These are phyloP conservation scores for Cruciata laevipes DNA, from an alignment of 257 asterid genomes.

Conservation along the genomic window DNA sequence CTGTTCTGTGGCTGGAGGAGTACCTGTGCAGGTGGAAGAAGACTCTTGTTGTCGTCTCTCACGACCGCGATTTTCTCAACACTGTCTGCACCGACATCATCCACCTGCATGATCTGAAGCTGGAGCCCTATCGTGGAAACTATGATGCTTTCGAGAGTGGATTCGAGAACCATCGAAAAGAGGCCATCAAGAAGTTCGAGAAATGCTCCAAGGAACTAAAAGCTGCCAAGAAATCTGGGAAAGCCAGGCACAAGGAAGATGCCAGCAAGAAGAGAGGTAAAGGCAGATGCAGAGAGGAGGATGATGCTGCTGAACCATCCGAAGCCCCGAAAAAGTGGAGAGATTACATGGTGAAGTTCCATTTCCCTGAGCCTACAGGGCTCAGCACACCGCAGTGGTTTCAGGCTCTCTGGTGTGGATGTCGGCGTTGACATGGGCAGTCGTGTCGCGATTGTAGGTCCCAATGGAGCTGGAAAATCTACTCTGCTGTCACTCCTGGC, in stretches of 20 bases:
- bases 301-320: constrained; percentile 12
- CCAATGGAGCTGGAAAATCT: constrained; percentile 28
- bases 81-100: constrained; percentile 25
- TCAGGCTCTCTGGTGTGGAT: constrained; percentile 23
- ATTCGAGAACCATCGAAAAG: constrained; percentile 26
- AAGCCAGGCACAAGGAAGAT: constrained; percentile 20
- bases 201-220: constrained; percentile 18
- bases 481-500: constrained; percentile 23
- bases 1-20: constrained; percentile 33
- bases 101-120: constrained; percentile 28
- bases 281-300: constrained; percentile 24
- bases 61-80: constrained; percentile 28
- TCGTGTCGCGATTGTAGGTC: constrained; percentile 25
- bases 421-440: constrained; percentile 26
- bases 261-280: constrained; percentile 17
- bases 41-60: constrained; percentile 30
- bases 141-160: constrained; percentile 25
- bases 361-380: constrained; percentile 28
- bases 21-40: constrained; percentile 34
- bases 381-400: constrained; percentile 21
- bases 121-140: constrained; percentile 23
- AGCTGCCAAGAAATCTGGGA: constrained; percentile 28
- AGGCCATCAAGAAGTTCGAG: constrained; percentile 24
- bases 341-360: constrained; percentile 27
- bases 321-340: constrained; percentile 28